Base-by-base conservation (phyloP, 768 basidiomycete species). In the Obba rivulosa region DNA sequence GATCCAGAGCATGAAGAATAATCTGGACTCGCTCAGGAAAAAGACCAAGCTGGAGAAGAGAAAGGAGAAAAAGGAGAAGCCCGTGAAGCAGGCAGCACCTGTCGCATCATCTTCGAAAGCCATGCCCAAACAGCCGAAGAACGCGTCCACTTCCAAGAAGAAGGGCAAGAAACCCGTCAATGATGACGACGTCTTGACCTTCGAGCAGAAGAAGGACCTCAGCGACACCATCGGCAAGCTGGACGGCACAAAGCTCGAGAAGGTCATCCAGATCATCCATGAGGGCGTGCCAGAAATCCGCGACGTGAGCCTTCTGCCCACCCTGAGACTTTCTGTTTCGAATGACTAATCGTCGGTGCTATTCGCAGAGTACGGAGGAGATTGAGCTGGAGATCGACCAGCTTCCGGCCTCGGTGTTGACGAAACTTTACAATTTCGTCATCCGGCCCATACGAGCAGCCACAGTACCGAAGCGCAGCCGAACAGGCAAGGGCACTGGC, bases 331-430 rank as follows among this genome's bases (percentile, higher is more conserved):
- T 2, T 20, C 2, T 31, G 18, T 8, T 36, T 34, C 11, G n/a
- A n/a, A 4, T 41, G 4, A 21, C 1, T 28, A 11, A 21, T 8
- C 1, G 7, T 28, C 21, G n/a, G 24, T 28, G 8, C 50, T 48
- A 50, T 41, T 20, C 46, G 22, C 71, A 92, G 90, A 92, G 90
- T 66, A 88, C 87, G 40, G 92, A 97, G 67, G 96, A 99, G 72
- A 97, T 99, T 61, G 96, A 99, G 66, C 80, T 99, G 37, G 96
- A 99, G 68, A 98, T 99, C 61, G 96, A 98, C 62, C 73, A 82
- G 35, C 74, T 99, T 25, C 94, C 96, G 42, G 75, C 88, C 7
- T 66, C 78, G 24, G 94, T 96, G 39, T 80, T 97, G 45, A 87
- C 87, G 45, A 91, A 92, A 69, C 77, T 99, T 23, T 99, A 97